phyloP scores from a whole-genome alignment of 2,329 filamentous ascomycete genomes.

The Lachnellula cervina region DNA sequence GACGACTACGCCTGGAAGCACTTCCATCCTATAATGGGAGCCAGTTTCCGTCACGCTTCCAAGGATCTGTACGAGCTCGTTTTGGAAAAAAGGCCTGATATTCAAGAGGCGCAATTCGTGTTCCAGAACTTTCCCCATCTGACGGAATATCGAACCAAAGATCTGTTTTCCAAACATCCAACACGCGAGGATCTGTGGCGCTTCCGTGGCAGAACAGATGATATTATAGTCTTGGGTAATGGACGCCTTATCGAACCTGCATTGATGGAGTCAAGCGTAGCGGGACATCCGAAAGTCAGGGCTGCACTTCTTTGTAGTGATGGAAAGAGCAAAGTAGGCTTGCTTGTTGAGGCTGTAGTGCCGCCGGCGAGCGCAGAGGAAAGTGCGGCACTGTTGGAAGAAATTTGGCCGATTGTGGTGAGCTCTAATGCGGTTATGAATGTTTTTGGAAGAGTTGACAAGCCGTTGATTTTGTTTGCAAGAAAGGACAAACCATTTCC shows the following conservation, averaged over 20 bases:
- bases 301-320: not conserved
- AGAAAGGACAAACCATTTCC: too few relatives aligned
- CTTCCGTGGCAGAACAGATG: slow-evolving; percentile 34
- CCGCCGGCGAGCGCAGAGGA: too few relatives aligned
- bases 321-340: too few relatives aligned
- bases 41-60: not conserved
- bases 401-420: too few relatives aligned
- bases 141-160: slow-evolving; percentile 33
- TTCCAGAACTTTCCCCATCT: slow-evolving; percentile 31
- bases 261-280: slow-evolving; percentile 9
- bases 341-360: too few relatives aligned
- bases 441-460: too few relatives aligned
- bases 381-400: too few relatives aligned
- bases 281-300: not conserved
- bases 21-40: not conserved
- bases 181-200: slow-evolving; percentile 33
- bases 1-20: not conserved
- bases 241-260: slow-evolving; percentile 42
- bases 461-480: too few relatives aligned
- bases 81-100: slow-evolving; percentile 12
- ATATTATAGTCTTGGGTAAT: slow-evolving; percentile 40
- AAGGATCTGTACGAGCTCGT: slow-evolving; percentile 24
- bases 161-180: slow-evolving; percentile 37
- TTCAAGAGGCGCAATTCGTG: slow-evolving; percentile 23
- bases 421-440: too few relatives aligned